Evolutionary conservation across 805 yeast species (phyloP), one percentile per base, ranked within the genome.

Genomic region (Saccharomyces paradoxus): DNA sequence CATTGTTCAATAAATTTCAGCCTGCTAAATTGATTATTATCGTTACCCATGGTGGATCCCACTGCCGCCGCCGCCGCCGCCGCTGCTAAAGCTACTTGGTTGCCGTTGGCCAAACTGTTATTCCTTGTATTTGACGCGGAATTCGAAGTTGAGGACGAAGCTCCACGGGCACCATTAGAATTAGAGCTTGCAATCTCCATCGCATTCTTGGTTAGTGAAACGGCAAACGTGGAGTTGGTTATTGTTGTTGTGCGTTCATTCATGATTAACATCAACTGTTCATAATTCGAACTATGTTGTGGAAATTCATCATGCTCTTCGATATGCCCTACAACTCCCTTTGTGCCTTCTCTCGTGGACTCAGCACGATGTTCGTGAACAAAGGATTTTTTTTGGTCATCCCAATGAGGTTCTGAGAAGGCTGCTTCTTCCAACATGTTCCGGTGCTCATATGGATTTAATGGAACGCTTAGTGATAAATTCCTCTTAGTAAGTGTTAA

Each of bases 1-100:
- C 87, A 82, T 70, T 87, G 94, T 68, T 92, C 98, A 56, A 92
- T 86, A 63, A 91, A 89, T 58, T 96, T 78, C 51, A 92, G 74
- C 59, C 98, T 81, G 77, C 88, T 81, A 69, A 94, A 94, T 69
- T 90, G 96, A 48, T 76, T 75, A 26, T 69, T 66, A 50, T 73
- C 76, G 57, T 65, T 68, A 29, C 65, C 61, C 10, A 62, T 58
- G 28, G 59, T 63, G 4, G 64, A 56, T 1, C 65, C 68, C 4
- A 75, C 77, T 8, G 80, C 74, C 8, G 77, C 74, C 1, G 74
- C 69, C 41, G 71, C 73, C 1, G 68, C 64, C 10, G 74, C 76
- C 0, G 72, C 68, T 1, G 71, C 74, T 54, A 66, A 55, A 47
- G 72, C 66, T 1, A 59, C 60, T 31, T 64, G 76, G 26, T 72